Base-by-base conservation (phyloP, 208 protist genomes). In the Trypanosoma platydactyli region DNA sequence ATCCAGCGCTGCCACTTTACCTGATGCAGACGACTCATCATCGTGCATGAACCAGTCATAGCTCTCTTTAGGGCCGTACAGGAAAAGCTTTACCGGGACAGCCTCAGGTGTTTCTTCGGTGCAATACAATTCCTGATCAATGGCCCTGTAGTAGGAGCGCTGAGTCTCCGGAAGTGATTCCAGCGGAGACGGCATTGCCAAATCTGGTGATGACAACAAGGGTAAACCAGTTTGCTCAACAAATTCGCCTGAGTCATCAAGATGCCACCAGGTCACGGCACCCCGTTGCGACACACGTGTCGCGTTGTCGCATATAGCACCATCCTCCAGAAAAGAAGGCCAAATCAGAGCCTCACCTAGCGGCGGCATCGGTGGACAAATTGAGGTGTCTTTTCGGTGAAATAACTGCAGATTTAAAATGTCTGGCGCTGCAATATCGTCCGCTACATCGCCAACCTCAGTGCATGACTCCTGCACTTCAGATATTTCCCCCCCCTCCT, bases 1-100 rank as follows among this genome's bases (percentile, higher is more conserved):
- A 53, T 96, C 78, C 0, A 96, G 65, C 20, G 73, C 61, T 22
- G 76, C 80, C 30, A 95, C 77, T 52, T 79, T 87, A 22, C 80
- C 78, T 45, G 61, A 61, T 44, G 81, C 68, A 38, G 63, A 64
- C 12, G 77, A 54, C 77, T 95, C 89, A 44, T 92, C 88, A 58
- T 97, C 92, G 66, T 97, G 93, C 54, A 92, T 67, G 53, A 97
- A 93, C 86, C 87, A 94, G 66, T 97, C 93, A 67, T 97, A 97
- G 30, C 84, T 89, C 27, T 80, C 82, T 35, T 84, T 84, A 6
- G 89, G 80, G 0, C 79, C 86, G 52, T 79, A 95, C 40, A 97
- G 66, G 51, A 80, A 85, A 1, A 97, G 62, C 73, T 94, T 95
- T 18, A 83, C 80, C 2, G 82, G 69, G 29, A 70, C 27, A 50